Percentiles rank a stretch among this genome's conserved stretches.
phyloP scores from a whole-genome alignment of 176 grass and related monocot genomes.

The Phragmites australis region DNA sequence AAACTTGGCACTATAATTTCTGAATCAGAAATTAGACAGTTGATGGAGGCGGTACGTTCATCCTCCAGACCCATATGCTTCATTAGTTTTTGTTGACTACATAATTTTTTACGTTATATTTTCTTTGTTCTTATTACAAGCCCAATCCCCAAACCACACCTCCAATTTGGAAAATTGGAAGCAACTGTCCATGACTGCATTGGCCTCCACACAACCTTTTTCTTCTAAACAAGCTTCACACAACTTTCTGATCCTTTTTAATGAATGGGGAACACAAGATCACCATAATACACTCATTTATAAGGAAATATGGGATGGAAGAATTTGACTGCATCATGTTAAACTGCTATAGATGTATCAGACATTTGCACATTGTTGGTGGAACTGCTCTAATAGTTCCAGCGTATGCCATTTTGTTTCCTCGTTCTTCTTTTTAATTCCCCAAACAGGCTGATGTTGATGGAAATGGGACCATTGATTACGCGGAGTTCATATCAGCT shows the following conservation, averaged over 20 bases:
- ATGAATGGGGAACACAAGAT: conserved; percentile 5
- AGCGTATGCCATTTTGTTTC: background rate
- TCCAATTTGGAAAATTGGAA: conserved; percentile 9
- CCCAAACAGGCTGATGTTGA: conserved; percentile 88
- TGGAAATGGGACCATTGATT: conserved; percentile 99
- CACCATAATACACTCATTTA: background rate
- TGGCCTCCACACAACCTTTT: background rate
- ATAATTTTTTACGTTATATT: background rate
- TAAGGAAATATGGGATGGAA: conserved; percentile 1
- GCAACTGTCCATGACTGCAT: background rate
- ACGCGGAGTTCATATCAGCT: conserved; percentile 89
- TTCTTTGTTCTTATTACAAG: conserved; percentile 11
- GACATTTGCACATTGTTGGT: background rate
- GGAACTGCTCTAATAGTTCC: conserved; percentile 16
- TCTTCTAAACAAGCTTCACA: background rate
- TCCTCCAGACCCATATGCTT: conserved; percentile 8
- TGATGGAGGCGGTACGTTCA: conserved; percentile 95
- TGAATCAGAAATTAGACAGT: conserved; percentile 88
- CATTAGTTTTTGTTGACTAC: background rate
- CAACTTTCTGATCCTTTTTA: conserved; percentile 14
- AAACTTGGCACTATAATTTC: conserved; percentile 98
- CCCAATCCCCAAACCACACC: conserved; percentile 9
- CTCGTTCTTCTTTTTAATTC: conserved; percentile 31
- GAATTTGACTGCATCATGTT: conserved; percentile 1
- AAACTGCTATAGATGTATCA: background rate